Percentiles rank a stretch among this genome's conserved stretches.
phyloP scores from a whole-genome alignment of 805 yeast species.

The Kodamaea laetipori region DNA sequence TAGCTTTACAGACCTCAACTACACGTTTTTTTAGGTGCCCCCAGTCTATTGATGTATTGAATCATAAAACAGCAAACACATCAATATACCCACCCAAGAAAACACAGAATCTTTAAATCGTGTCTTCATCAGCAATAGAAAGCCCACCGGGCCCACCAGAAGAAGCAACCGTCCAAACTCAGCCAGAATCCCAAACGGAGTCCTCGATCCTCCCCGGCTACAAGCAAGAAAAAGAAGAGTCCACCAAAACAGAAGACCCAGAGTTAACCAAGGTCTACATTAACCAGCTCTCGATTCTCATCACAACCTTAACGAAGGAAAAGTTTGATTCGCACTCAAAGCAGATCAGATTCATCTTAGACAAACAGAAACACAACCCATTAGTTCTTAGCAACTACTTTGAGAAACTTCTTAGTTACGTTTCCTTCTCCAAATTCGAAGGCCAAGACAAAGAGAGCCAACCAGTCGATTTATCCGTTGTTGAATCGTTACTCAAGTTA shows the following conservation, averaged over 20 bases:
- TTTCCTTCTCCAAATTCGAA: constrained; percentile 19
- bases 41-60: constrained; percentile 7
- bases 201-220: constrained; percentile 5
- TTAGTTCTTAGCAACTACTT: constrained; percentile 22
- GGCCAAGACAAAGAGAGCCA: constrained; percentile 9
- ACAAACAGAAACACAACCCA: constrained; percentile 23
- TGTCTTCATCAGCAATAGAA: constrained; percentile 33
- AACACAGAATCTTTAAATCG: constrained; percentile 22
- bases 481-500: constrained; percentile 29
- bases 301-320: constrained; percentile 43
- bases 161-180: constrained; percentile 16
- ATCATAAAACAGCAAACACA: constrained; percentile 1
- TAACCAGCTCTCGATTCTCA: constrained; percentile 56
- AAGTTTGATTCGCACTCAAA: constrained; percentile 41
- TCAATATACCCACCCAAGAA: constrained; percentile 1
- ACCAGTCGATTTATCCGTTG: constrained; percentile 16
- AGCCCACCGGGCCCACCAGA: constrained; percentile 45
- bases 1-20: not conserved
- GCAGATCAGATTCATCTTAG: constrained; percentile 52
- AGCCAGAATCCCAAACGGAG: constrained; percentile 14
- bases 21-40: not conserved
- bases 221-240: constrained; percentile 5
- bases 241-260: constrained; percentile 18
- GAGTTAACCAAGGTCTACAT: constrained; percentile 43
- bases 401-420: constrained; percentile 20